Conservation (phyloP, 257 asterid species). For the Catharanthus roseus region DNA sequence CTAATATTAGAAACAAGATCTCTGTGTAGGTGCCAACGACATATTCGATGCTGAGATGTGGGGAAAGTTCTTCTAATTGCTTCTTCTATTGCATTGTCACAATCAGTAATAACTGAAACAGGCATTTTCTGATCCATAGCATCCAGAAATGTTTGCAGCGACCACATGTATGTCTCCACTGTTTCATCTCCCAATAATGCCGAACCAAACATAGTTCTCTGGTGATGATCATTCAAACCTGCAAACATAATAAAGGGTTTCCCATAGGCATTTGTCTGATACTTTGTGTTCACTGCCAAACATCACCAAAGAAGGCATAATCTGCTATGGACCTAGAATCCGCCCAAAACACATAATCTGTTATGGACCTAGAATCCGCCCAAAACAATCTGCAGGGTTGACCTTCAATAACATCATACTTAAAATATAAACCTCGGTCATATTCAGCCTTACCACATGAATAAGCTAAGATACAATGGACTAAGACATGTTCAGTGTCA, state of each 20-base stretch:
- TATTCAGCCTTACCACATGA: neutral
- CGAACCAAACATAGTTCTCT: constrained; percentile 12
- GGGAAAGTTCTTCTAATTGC: neutral
- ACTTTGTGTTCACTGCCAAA: neutral
- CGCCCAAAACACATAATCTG: too few relatives aligned
- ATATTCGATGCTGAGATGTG: neutral
- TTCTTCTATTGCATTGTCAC: constrained; percentile 7
- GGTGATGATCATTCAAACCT: constrained; percentile 8
- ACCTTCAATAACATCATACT: neutral
- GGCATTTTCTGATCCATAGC: constrained; percentile 13
- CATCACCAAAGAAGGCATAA: constrained; percentile 12
- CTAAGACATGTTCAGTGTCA: neutral
- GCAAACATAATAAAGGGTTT: constrained; percentile 5
- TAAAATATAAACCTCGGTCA: constrained; percentile 1
- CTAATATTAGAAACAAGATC: neutral
- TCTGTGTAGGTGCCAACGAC: constrained; percentile 10
- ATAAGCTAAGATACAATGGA: neutral
- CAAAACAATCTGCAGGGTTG: constrained; percentile 5
- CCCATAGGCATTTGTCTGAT: neutral
- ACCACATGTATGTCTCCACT: constrained; percentile 9
- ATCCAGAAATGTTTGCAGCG: constrained; percentile 8
- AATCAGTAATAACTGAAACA: constrained; percentile 2
- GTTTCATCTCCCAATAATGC: constrained; percentile 19
- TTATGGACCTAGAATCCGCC: constrained; percentile 7
- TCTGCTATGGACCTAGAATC: too few relatives aligned